Evolutionary conservation across 2,329 filamentous ascomycete genomes (phyloP), one percentile per base, ranked within the genome.

Genomic region (Talaromyces sp.): DNA sequence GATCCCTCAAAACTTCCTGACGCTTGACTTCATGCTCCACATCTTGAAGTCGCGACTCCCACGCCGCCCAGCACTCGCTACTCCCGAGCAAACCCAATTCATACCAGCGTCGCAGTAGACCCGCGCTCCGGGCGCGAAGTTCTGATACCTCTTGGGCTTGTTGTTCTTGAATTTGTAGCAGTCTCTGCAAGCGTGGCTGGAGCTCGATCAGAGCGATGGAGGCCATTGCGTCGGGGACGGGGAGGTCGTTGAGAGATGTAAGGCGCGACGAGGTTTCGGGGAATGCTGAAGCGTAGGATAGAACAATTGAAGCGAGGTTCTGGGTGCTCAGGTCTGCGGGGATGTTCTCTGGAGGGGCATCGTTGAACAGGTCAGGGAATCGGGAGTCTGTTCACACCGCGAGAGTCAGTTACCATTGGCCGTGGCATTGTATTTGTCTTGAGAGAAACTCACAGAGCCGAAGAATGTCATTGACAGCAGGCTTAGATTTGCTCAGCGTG

Each of bases 21-120:
- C 88, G 82, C 70, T 85, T 81, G 2, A 93, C 79, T 9, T 79
- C 79, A 58, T 84, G 81, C 75, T 94, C 90, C 8, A 85, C 82
- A 62, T 80, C 78, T 72, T 84, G 83, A 12, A 92, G 73, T 55
- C 88, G 80, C 35, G 83, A 81, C 74, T 95, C 89, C 69, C 88
- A 85, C 56, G 88, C 85, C 24, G 88, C 88, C 77, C 91, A 87
- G 61, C 83, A 83, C 65, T 86, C 83, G 0, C 88, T 88, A 65
- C 85, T 85, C 11, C 83, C 82, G 54, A 96, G 77, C 50, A 94
- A 80, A 3, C 86, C 85, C 26, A 84, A 78, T 71, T 92, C 87
- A 74, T 93, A 92, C 88, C 91, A 95, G 38, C 79, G 75, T 65
- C 87, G 82, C 61, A 91, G 75, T 26, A 83, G 77, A 63, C 73